phyloP scores from a whole-genome alignment of 2,329 filamentous ascomycete species.

The Neoascochyta sp. region DNA sequence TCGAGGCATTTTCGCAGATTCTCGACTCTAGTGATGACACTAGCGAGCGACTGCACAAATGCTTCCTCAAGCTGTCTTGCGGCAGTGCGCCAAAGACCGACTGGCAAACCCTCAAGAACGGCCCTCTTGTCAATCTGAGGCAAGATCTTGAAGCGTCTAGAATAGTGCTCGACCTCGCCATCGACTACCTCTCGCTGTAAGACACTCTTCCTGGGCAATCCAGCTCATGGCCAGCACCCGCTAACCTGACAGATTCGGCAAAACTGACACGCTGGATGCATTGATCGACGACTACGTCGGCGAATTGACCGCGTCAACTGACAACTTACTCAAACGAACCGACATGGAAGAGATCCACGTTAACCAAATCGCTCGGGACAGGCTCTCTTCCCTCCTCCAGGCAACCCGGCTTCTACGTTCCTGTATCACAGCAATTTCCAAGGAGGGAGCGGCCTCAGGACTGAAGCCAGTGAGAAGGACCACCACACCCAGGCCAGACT shows the following conservation, averaged over 20 bases:
- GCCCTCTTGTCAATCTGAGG: slow-evolving; percentile 14
- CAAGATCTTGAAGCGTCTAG: slow-evolving; percentile 26
- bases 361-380: slow-evolving; percentile 23
- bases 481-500: slow-evolving; percentile 20
- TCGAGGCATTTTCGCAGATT: slow-evolving; percentile 27
- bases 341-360: slow-evolving; percentile 24
- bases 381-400: slow-evolving; percentile 20
- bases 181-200: slow-evolving; percentile 31
- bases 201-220: no score
- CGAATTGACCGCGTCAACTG: slow-evolving; percentile 14
- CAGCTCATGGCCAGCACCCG: no score
- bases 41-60: slow-evolving; percentile 27
- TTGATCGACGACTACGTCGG: slow-evolving; percentile 15
- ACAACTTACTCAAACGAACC: slow-evolving; percentile 22
- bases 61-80: slow-evolving; percentile 26
- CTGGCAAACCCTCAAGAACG: slow-evolving; percentile 20
- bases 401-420: slow-evolving; percentile 22
- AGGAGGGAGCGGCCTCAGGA: slow-evolving; percentile 8
- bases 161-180: slow-evolving; percentile 25
- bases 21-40: slow-evolving; percentile 27
- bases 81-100: slow-evolving; percentile 17
- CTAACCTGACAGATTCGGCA: slow-evolving; percentile 16
- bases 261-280: slow-evolving; percentile 19
- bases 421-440: slow-evolving; percentile 19
- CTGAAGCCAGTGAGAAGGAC: slow-evolving; percentile 11